Base-by-base conservation (phyloP, 2,329 filamentous ascomycete genomes). In the Xylaria sp. region DNA sequence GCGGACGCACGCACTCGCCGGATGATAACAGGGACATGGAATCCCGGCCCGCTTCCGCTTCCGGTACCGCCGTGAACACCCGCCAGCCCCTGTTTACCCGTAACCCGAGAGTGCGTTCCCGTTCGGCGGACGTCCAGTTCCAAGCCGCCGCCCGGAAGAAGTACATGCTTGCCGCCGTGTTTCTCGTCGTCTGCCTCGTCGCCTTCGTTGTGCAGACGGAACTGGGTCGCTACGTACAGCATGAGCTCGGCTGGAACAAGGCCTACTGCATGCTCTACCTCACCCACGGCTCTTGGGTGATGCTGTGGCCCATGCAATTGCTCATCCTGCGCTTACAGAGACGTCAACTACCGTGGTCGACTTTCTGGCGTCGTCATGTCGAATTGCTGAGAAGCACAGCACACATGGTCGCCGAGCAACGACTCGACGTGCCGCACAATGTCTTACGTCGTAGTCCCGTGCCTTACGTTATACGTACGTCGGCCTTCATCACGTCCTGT, bases 261-360 rank as follows among this genome's bases (percentile, higher is more conserved):
- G 91, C 94, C n/a, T 99, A 97, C 78, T 96, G 91, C 80, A 99
- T 99, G 94, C 85, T 99, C 81, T 97, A 96, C 76, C 81, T 99
- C 66, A 99, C 94, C 9, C 94, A 99, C 76, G 90, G 93, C 58
- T 96, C 92, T 1, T 99, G 94, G 94, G 75, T 87, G 8, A 76
- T 97, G 53, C 81, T 99, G 23, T 99, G 92, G 91, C 93, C 92
- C 0, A 77, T 83, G 9, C 92, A 96, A 75, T 83, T 99, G 42
- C 74, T 90, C 23, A 82, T 96, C 54, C 79, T 97, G 63, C 87
- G 93, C 58, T 64, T 94, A 11, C 89, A 92, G 72, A 91, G 91
- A 74, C 86, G 87, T 69, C 83, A 87, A 63, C 80, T 89, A 69
- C 87, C 92, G 0, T 97, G 92, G 91, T 74, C 81, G 13, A 82